phyloP scores from a whole-genome alignment of 2,329 filamentous ascomycete species.

The Fusarium zealandicum region DNA sequence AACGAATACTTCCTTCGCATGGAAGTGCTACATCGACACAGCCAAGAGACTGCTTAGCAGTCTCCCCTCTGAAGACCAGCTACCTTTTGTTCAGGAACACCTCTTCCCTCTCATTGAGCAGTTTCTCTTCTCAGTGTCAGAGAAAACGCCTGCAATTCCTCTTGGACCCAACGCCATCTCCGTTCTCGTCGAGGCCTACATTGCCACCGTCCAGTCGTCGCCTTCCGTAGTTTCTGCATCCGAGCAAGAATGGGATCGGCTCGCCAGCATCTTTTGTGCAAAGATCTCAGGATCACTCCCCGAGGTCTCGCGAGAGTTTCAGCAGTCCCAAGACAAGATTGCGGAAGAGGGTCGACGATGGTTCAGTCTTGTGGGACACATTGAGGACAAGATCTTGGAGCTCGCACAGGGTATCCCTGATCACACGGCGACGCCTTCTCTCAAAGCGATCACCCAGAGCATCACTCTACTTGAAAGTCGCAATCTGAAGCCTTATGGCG shows the following conservation, averaged over 20 bases:
- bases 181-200: conserved; percentile 57
- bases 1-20: conserved; percentile 72
- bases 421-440: conserved; percentile 43
- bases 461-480: conserved; percentile 56
- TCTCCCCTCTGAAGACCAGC: conserved; percentile 55
- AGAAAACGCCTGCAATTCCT: conserved; percentile 47
- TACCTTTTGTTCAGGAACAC: conserved; percentile 56
- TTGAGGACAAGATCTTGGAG: conserved; percentile 48
- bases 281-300: conserved; percentile 78
- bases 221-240: conserved; percentile 58
- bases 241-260: conserved; percentile 65
- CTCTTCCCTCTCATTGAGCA: conserved; percentile 63
- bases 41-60: conserved; percentile 60
- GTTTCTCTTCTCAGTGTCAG: conserved; percentile 57
- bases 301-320: conserved; percentile 80
- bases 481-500: conserved; percentile 65
- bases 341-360: conserved; percentile 72
- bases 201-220: conserved; percentile 51
- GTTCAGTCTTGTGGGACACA: conserved; percentile 63
- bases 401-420: conserved; percentile 36
- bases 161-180: conserved; percentile 46
- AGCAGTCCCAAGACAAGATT: conserved; percentile 73
- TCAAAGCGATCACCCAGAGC: conserved; percentile 44
- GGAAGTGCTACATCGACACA: conserved; percentile 76
- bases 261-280: conserved; percentile 68